Evolutionary conservation across 768 basidiomycete genomes (phyloP).

Genomic region (Pholiota microspora): DNA sequence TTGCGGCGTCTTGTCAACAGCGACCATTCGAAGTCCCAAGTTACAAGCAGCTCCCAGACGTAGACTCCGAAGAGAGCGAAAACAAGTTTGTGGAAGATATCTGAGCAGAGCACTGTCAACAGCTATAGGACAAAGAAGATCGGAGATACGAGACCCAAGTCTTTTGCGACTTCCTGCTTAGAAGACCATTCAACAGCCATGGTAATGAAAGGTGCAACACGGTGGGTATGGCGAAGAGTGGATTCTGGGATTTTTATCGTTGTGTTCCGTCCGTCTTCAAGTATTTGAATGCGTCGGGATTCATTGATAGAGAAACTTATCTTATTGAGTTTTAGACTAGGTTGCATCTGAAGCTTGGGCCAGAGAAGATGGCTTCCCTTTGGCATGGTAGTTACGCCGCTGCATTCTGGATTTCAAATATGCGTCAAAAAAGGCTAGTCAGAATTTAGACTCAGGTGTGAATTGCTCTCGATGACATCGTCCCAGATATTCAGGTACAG

Average conservation of each 20-base stretch:
- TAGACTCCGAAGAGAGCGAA: slow-evolving; percentile 67
- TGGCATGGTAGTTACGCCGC: slow-evolving; percentile 4
- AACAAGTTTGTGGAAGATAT: slow-evolving; percentile 55
- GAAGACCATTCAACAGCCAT: slow-evolving; percentile 44
- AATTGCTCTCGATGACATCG: not conserved
- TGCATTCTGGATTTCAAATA: not conserved
- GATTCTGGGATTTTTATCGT: no score
- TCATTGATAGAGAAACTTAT: not conserved
- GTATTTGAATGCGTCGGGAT: not conserved
- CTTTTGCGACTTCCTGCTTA: slow-evolving; percentile 40
- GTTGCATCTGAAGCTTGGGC: not conserved
- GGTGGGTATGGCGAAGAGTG: no score
- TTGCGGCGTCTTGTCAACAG: slow-evolving; percentile 53
- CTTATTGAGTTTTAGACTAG: not conserved
- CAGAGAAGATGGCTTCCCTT: slow-evolving; percentile 1
- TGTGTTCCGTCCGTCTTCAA: not conserved
- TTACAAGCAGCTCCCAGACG: slow-evolving; percentile 64
- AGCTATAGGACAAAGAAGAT: not conserved
- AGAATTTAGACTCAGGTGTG: not conserved
- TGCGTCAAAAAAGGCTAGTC: slow-evolving; percentile 4
- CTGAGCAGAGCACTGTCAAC: slow-evolving; percentile 31
- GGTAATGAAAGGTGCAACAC: no score
- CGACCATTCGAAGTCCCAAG: slow-evolving; percentile 68
- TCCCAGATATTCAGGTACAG: not conserved
- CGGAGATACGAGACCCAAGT: slow-evolving; percentile 30